Evolutionary conservation across 192 early-diverging fungal genomes (phyloP), one percentile per base, ranked within the genome.

Genomic region (Umbelopsis vinacea): DNA sequence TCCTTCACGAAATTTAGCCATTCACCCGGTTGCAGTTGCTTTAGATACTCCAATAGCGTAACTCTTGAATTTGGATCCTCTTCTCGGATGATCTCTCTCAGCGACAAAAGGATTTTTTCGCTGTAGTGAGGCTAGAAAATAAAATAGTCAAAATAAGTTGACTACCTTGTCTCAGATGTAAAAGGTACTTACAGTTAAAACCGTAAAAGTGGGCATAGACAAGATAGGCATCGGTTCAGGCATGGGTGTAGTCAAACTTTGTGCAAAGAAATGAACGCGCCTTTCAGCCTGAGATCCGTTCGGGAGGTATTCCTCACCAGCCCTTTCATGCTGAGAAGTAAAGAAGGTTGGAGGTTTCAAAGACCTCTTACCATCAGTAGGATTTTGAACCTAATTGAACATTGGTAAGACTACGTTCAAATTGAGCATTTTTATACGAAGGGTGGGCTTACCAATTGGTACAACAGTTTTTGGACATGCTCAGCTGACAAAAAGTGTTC

Each of bases 1-100:
- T 95, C 94, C 76, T 92, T 89, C 66, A 94, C 94, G 83, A 94
- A 95, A 81, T 95, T 95, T 50, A 93, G 91, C 94, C 94, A 96
- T 79, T 96, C 94, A 52, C 89, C 88, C 3, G 91, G 82, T 70
- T 94, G 91, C 46, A 92, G 82, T 14, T 91, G 89, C 75, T 93
- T 91, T 46, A 92, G 77, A 57, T 93, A 95, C 77, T 95, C 94
- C 37, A 95, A 82, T 38, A 94, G 74, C 10, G 92, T 95, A 12
- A 95, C 86, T 3, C 90, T 88, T 37, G 89, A 91, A 76, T 90
- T 89, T 76, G 90, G 84, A 73, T 95, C 92, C 70, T 91, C 90
- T 74, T 94, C 91, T 60, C 91, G 82, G 52, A 95, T 93, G 52
- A 95, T 93, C 81, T 95, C 94, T 38, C 90, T 83, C 47, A 95